Evolutionary conservation across 164 flowering plant genomes (phyloP).

Genomic region (Liquidambar formosana): DNA sequence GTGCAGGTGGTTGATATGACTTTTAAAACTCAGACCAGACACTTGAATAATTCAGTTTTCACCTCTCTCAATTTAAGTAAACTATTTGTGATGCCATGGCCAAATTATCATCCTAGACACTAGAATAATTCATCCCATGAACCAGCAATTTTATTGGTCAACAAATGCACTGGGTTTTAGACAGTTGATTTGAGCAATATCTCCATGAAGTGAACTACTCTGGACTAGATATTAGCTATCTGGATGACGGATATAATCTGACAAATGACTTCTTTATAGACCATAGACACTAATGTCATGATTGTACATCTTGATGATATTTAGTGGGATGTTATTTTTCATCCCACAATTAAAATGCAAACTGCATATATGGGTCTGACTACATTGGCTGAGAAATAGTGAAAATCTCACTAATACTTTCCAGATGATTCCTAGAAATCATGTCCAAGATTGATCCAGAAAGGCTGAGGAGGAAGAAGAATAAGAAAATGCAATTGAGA

Average conservation of each 20-base stretch:
- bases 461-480: not conserved
- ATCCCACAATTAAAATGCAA: not conserved
- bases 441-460: not conserved
- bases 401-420: not conserved
- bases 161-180: not conserved
- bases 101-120: not conserved
- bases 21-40: too few relatives aligned
- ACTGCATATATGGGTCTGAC: not conserved
- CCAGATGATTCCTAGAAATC: not conserved
- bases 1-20: too few relatives aligned
- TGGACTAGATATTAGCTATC: not conserved
- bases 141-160: not conserved
- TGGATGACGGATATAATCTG: not conserved
- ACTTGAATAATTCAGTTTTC: too few relatives aligned
- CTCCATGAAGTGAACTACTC: not conserved
- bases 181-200: not conserved
- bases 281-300: not conserved
- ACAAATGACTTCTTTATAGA: not conserved
- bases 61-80: too few relatives aligned
- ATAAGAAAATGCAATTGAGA: not conserved
- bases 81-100: too few relatives aligned
- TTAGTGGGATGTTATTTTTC: too few relatives aligned
- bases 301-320: too few relatives aligned
- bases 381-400: not conserved
- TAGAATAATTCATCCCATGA: not conserved